Evolutionary conservation across 768 basidiomycete genomes (phyloP), one percentile per base, ranked within the genome.

Genomic region (Crepidotus variabilis): DNA sequence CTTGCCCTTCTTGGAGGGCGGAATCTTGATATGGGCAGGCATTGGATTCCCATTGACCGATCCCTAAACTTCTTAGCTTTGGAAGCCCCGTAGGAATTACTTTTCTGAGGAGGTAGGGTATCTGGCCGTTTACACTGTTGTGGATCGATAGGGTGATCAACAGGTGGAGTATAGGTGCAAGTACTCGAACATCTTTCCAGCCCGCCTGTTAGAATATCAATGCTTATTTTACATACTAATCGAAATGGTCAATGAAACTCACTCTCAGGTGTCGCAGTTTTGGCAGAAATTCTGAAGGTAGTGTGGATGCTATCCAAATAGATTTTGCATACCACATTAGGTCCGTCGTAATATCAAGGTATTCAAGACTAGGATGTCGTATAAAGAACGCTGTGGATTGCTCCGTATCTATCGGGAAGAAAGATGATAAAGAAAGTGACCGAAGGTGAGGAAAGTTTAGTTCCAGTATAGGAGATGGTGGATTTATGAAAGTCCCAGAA

Each of bases 101-200:
- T 4, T 24, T 23, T 20, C 62, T 59, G 8, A 65, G 55, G 4
- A 65, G 60, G 53, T 63, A 65, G 0, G 64, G 60, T 32, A 63
- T 57, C 39, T 65, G 64, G 0, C 55, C 54, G 8, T 65, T 61
- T 3, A 57, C 24, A 23, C 50, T 60, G 2, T 47, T 10, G 21
- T 47, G 18, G 35, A 63, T 22, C 4, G 47, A 14, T 3, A 63
- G 49, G 34, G 51, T 51, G 13, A 57, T 20, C 16, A 63, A 46
- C 18, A 49, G 63, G 2, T 28, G 53, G 5, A 63, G 50, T 11
- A 61, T 46, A 5, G 56, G 53, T 16, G 34, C 34, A 22, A 61
- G 54, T 7, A 6, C 0, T 7, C 53, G 56, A 11, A 60, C 54
- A 49, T 63, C 60, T 8, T 48, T 2, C 47, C 59, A 61, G 16